Conservation (phyloP, 306 rosid species). For the Astragalus glycyphyllos region DNA sequence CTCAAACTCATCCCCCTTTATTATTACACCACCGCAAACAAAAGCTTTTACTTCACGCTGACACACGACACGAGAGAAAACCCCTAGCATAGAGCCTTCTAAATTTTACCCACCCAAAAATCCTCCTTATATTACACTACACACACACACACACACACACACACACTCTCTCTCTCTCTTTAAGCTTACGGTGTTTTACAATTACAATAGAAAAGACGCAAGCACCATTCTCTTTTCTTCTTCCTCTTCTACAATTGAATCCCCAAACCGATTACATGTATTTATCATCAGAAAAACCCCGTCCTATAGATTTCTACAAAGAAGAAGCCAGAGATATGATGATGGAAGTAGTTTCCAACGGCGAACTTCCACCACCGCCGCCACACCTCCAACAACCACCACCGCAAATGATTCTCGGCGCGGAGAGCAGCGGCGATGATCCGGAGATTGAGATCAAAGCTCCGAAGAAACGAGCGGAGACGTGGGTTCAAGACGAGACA, state of each 20-base stretch:
- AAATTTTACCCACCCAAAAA: too few species aligned
- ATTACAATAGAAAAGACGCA: background rate
- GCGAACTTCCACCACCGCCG: slow-evolving; percentile 48
- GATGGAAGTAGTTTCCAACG: slow-evolving; percentile 70
- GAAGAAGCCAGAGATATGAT: slow-evolving; percentile 74
- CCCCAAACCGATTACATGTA: slow-evolving; percentile 52
- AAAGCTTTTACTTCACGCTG: too few species aligned
- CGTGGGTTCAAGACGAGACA: slow-evolving; percentile 98
- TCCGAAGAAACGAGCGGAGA: slow-evolving; percentile 94
- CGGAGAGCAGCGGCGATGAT: slow-evolving; percentile 85
- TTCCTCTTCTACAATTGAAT: slow-evolving; percentile 6
- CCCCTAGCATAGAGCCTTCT: too few species aligned
- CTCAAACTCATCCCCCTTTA: too few species aligned
- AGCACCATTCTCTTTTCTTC: background rate
- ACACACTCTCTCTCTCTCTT: too few species aligned
- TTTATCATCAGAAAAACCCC: slow-evolving; percentile 74
- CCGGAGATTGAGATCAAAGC: slow-evolving; percentile 81
- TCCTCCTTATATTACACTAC: too few species aligned
- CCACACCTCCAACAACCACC: slow-evolving; percentile 53
- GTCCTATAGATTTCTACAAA: slow-evolving; percentile 75
- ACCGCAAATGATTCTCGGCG: slow-evolving; percentile 64
- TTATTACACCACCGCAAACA: too few species aligned
- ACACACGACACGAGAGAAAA: too few species aligned
- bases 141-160: too few species aligned
- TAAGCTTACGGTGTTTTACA: background rate